Evolutionary conservation across 805 yeast species (phyloP).

Genomic region (Zygosaccharomyces gambellarensis): DNA sequence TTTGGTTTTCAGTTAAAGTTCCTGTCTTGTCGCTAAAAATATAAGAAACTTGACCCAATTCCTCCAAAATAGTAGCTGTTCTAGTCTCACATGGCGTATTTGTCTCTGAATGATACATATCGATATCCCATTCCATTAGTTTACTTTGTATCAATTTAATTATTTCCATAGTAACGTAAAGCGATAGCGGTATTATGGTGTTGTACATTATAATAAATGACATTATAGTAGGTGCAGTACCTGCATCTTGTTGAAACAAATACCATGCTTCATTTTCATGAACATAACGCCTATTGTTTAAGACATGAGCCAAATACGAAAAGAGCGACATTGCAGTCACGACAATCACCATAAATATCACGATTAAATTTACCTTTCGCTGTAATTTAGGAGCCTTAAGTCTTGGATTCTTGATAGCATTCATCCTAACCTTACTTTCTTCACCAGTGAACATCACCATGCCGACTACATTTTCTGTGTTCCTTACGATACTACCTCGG

Average conservation of each 20-base stretch:
- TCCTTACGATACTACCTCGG: constrained; percentile 85
- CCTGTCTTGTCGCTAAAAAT: constrained; percentile 97
- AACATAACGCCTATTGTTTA: constrained; percentile 39
- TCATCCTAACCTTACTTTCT: constrained; percentile 93
- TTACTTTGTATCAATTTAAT: constrained; percentile 83
- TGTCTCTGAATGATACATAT: constrained; percentile 81
- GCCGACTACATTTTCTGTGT: constrained; percentile 71
- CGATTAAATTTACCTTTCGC: constrained; percentile 73
- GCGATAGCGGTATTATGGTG: constrained; percentile 88
- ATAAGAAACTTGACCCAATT: constrained; percentile 93
- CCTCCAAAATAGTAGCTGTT: constrained; percentile 93
- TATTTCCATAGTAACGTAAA: constrained; percentile 94
- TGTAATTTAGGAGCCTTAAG: constrained; percentile 92
- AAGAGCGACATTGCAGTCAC: constrained; percentile 72
- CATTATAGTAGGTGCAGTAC: constrained; percentile 86
- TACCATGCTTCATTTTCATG: constrained; percentile 63
- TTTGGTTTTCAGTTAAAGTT: constrained; percentile 87
- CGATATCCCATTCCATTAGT: constrained; percentile 82
- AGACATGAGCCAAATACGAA: constrained; percentile 72
- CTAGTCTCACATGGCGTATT: constrained; percentile 93
- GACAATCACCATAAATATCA: constrained; percentile 78
- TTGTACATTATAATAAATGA: constrained; percentile 96
- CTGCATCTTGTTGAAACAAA: constrained; percentile 64
- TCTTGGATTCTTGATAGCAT: constrained; percentile 83
- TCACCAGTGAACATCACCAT: constrained; percentile 90